phyloP scores from a whole-genome alignment of 208 protist genomes.

The Trypanosoma caninum region DNA sequence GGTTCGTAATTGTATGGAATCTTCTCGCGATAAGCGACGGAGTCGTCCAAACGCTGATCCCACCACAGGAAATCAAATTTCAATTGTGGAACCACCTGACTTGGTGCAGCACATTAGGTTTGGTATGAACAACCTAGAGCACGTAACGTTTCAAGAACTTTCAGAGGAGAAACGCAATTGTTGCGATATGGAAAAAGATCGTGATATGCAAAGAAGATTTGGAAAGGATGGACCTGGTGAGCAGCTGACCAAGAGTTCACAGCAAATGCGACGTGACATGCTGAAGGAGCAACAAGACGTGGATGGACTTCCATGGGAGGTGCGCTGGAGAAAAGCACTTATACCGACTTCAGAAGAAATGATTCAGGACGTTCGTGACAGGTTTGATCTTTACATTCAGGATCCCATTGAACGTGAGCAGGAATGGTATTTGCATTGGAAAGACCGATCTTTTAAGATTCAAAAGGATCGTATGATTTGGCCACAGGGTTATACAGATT shows the following conservation, averaged over 20 bases:
- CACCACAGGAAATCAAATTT: slow-evolving; percentile 69
- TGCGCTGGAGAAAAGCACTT: slow-evolving; percentile 76
- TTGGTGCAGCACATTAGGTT: slow-evolving; percentile 76
- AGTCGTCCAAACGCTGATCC: slow-evolving; percentile 69
- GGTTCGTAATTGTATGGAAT: slow-evolving; percentile 32
- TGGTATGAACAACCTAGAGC: slow-evolving; percentile 68
- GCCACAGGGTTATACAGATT: slow-evolving; percentile 90
- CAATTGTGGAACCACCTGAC: slow-evolving; percentile 75
- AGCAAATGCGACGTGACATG: slow-evolving; percentile 76
- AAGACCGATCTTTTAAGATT: slow-evolving; percentile 82
- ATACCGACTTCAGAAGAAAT: slow-evolving; percentile 89
- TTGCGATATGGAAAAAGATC: slow-evolving; percentile 78
- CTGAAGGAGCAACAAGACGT: slow-evolving; percentile 86
- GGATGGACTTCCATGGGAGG: slow-evolving; percentile 88
- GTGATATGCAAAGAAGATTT: slow-evolving; percentile 68
- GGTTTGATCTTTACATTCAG: slow-evolving; percentile 85
- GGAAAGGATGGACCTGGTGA: slow-evolving; percentile 80
- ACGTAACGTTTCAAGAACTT: slow-evolving; percentile 67
- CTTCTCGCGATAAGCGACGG: slow-evolving; percentile 64
- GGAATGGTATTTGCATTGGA: slow-evolving; percentile 91
- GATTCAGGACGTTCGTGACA: slow-evolving; percentile 85
- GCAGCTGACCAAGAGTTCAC: slow-evolving; percentile 64
- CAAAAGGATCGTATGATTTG: slow-evolving; percentile 91
- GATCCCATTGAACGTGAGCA: slow-evolving; percentile 88
- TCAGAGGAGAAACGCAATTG: slow-evolving; percentile 39